phyloP scores from a whole-genome alignment of 805 yeast species.

The Metschnikowia proteae region DNA sequence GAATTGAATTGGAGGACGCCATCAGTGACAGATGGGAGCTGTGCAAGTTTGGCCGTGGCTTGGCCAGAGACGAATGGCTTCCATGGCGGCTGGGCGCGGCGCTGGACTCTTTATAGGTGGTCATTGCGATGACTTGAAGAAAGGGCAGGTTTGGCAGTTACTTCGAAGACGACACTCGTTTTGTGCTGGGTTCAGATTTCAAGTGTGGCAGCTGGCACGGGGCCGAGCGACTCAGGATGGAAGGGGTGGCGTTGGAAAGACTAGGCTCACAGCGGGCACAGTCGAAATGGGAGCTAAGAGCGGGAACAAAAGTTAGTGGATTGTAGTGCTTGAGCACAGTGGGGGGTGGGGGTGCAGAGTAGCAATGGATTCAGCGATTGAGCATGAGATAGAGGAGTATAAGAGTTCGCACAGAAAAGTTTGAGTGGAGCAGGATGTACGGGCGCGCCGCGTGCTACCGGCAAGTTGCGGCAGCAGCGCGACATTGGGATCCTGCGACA shows the following conservation, averaged over 20 bases:
- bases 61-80: neutral
- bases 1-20: neutral
- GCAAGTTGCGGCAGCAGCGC: neutral
- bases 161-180: no score
- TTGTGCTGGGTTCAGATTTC: no score
- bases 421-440: neutral
- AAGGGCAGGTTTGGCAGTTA: no score
- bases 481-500: neutral
- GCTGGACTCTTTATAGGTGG: neutral
- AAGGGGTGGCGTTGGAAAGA: neutral
- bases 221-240: neutral
- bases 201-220: neutral
- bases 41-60: neutral
- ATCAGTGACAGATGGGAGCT: constrained; percentile 1
- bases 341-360: neutral
- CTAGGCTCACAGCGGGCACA: neutral
- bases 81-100: constrained; percentile 1
- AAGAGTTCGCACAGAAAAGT: constrained; percentile 4
- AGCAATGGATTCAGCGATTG: neutral
- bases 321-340: neutral
- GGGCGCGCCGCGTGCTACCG: neutral
- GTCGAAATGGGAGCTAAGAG: neutral
- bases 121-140: neutral
- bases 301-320: no score
- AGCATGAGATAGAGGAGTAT: constrained; percentile 1